Base-by-base conservation (phyloP, 495 filamentous ascomycete genomes). In the Penicillium paxilli region DNA sequence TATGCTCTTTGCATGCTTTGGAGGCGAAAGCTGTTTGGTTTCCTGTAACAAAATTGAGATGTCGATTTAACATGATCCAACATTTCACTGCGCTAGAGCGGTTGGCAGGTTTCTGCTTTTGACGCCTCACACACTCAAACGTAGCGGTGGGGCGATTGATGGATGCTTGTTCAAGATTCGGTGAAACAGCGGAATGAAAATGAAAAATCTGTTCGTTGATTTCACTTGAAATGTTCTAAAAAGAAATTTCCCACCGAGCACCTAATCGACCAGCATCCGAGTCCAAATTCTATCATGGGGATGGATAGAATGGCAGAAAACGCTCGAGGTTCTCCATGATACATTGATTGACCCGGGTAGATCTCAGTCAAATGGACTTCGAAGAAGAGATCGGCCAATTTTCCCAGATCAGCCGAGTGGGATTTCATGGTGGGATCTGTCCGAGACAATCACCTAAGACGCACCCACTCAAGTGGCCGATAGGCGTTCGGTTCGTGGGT, bases 381-480 rank as follows among this genome's bases (percentile, higher is more conserved):
- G 19, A 24, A 42, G 2, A 11, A 22, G 21, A 20, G 20, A 42
- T 42, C 40, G 20, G 19, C 40, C 19, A 11, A 11, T 42, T 12
- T 42, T 23, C 40, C 12, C 40, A 19, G 21, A 22, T 42, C 40
- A 42, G 19, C 40, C 40, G 40, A 19, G 40, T 22, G 20, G 40
- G 20, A 42, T 42, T 20, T 8, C 14, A 26, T 42, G 28, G 22
- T 24, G 17, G 42, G 51, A 53, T 47, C 16, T 30, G 25, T 47
- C 51, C 45, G 51, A 53, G 51, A 53, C 51, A 53, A n/a, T 1
- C 20, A 12, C 8, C 51, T 44, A 28, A 53, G 26, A 47, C 41
- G 12, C 19, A 23, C 38, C 28, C 28, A 52, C 3, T 11, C 38
- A 52, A 26, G 30, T 47, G 20, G 20, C 30, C 8, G 22, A 46